Evolutionary conservation across 2,329 filamentous ascomycete species (phyloP).

Genomic region (Truncatella angustata): DNA sequence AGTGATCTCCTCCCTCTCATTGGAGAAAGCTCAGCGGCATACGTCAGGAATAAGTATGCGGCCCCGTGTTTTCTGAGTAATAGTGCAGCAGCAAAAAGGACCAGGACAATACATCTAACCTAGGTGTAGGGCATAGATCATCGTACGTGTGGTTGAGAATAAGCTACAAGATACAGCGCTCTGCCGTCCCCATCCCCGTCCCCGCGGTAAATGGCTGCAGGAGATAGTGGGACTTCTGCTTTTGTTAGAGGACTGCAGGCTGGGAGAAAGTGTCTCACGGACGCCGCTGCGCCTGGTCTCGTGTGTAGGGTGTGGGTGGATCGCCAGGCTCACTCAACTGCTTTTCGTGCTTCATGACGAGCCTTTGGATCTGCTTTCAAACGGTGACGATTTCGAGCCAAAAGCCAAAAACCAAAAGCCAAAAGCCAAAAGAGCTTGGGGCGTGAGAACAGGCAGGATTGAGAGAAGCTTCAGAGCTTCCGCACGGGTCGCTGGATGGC

Average conservation of each 20-base stretch:
- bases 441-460: not conserved
- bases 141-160: too few relatives aligned
- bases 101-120: too few relatives aligned
- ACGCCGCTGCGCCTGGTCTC: conserved; percentile 1
- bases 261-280: not conserved
- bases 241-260: not conserved
- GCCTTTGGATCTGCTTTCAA: too few relatives aligned
- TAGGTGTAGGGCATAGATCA: too few relatives aligned
- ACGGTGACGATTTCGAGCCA: too few relatives aligned
- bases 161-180: too few relatives aligned
- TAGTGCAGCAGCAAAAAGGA: too few relatives aligned
- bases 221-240: not conserved
- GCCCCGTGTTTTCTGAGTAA: too few relatives aligned
- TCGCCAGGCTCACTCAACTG: not conserved
- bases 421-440: not conserved
- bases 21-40: not conserved
- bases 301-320: conserved; percentile 3
- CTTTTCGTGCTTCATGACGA: not conserved
- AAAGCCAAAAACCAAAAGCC: too few relatives aligned
- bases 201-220: not conserved
- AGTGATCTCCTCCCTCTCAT: not conserved
- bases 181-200: too few relatives aligned
- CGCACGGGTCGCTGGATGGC: conserved; percentile 25
- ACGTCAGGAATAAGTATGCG: conserved; percentile 4
- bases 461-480: conserved; percentile 17